A percentile compares a stretch with the other conserved stretches of the same genome.
These are phyloP conservation scores for Phytophthora citricola DNA, from an alignment of 352 stramenopile species.

Conservation along the genomic window DNA sequence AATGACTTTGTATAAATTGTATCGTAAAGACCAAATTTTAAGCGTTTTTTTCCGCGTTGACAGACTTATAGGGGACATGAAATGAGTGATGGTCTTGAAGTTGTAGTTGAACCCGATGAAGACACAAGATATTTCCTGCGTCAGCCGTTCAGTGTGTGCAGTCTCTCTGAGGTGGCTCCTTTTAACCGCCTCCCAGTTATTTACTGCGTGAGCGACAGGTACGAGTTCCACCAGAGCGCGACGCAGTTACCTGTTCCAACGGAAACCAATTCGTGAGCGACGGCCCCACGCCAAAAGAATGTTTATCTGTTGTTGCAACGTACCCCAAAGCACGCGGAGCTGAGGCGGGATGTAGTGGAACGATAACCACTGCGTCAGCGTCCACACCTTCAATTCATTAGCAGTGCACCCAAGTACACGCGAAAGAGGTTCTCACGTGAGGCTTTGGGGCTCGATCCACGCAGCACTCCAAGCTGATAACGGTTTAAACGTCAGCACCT, in stretches of 20 bases:
- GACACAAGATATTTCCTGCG: conserved; percentile 39
- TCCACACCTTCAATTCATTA: conserved; percentile 83
- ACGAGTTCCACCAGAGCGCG: conserved; percentile 83
- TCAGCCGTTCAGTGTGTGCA: conserved; percentile 11
- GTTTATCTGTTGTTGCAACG: conserved; percentile 22
- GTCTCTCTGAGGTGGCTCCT: neutral
- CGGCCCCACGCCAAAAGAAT: conserved; percentile 6
- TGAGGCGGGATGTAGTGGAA: conserved; percentile 81
- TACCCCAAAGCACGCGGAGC: conserved; percentile 78
- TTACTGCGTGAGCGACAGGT: conserved; percentile 72
- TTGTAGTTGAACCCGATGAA: conserved; percentile 18
- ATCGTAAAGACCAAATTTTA: conserved; percentile 1
- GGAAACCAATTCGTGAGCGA: conserved; percentile 14
- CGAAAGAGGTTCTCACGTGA: conserved; percentile 50
- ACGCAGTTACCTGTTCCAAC: conserved; percentile 63
- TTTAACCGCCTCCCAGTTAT: conserved; percentile 26
- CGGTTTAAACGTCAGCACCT: conserved; percentile 4
- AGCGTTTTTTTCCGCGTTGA: too few relatives aligned
- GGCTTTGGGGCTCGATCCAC: conserved; percentile 52
- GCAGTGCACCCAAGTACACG: conserved; percentile 58
- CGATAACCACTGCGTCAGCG: conserved; percentile 72
- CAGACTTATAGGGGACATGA: neutral
- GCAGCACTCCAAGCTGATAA: conserved; percentile 63
- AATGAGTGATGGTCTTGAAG: conserved; percentile 27
- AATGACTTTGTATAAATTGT: conserved; percentile 1